Percentiles rank a stretch among this genome's conserved stretches.
Conservation (phyloP, 2,329 filamentous ascomycete species). For the Exophiala xenobiotica region DNA sequence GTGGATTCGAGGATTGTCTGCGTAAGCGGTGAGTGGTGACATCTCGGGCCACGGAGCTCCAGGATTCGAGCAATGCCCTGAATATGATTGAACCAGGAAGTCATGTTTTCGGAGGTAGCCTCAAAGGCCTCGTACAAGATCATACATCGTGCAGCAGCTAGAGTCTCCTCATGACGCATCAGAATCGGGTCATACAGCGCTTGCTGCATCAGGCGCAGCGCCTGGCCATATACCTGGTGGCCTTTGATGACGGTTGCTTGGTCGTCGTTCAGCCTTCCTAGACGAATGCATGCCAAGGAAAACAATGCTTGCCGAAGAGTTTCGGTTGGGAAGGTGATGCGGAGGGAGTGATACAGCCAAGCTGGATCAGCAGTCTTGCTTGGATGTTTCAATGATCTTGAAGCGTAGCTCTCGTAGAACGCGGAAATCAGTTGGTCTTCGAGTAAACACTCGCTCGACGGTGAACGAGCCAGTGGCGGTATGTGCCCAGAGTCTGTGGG, state of each 20-base stretch:
- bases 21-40: neutral
- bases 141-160: constrained; percentile 16
- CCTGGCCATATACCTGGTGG: constrained; percentile 8
- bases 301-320: constrained; percentile 8
- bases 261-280: constrained; percentile 7
- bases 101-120: constrained; percentile 14
- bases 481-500: neutral
- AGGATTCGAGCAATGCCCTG: constrained; percentile 11
- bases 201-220: constrained; percentile 9
- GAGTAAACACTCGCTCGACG: neutral
- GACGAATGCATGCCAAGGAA: constrained; percentile 6
- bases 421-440: constrained; percentile 12
- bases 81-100: constrained; percentile 14
- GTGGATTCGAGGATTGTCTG: constrained; percentile 12
- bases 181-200: constrained; percentile 3
- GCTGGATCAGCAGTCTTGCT: neutral
- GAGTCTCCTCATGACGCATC: constrained; percentile 2
- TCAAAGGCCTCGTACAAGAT: constrained; percentile 14
- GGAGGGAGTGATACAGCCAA: constrained; percentile 8
- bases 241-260: constrained; percentile 1
- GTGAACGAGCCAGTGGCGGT: neutral
- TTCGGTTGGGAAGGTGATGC: neutral
- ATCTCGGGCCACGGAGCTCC: constrained; percentile 8
- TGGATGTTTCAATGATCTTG: neutral
- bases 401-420: constrained; percentile 9